Evolutionary conservation across 345 rosid genomes (phyloP).

Genomic region (Pugionium dolabratum): DNA sequence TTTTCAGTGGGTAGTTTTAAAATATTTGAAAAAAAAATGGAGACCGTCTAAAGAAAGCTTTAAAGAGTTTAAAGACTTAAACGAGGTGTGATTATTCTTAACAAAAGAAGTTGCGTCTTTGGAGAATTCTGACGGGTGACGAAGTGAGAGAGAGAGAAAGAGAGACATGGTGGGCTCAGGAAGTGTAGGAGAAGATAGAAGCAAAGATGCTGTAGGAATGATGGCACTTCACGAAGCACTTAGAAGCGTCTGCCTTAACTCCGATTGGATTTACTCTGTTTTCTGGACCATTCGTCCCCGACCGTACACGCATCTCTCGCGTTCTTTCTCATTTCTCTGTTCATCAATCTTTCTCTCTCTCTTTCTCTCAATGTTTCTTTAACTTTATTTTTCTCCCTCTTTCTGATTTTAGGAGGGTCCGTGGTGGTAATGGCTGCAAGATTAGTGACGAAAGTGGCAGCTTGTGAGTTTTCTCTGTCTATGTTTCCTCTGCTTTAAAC

Average conservation of each 20-base stretch:
- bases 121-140: slow-evolving; percentile 21
- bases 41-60: slow-evolving; percentile 35
- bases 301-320: slow-evolving; percentile 53
- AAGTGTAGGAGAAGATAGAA: slow-evolving; percentile 84
- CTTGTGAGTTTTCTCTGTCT: slow-evolving; percentile 68
- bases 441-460: slow-evolving; percentile 97
- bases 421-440: slow-evolving; percentile 98
- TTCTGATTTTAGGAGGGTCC: slow-evolving; percentile 72
- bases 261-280: slow-evolving; percentile 99
- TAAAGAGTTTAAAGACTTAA: slow-evolving; percentile 25
- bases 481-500: slow-evolving; percentile 8
- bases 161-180: slow-evolving; percentile 96
- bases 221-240: slow-evolving; percentile 99
- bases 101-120: slow-evolving; percentile 28
- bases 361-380: slow-evolving; percentile 32
- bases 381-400: slow-evolving; percentile 31
- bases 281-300: slow-evolving; percentile 99
- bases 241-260: slow-evolving; percentile 90
- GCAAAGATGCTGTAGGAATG: slow-evolving; percentile 99
- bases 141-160: slow-evolving; percentile 20
- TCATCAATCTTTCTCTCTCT: slow-evolving; percentile 39
- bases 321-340: slow-evolving; percentile 9
- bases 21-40: slow-evolving; percentile 26
- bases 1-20: slow-evolving; percentile 23
- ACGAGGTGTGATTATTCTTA: slow-evolving; percentile 28